These are phyloP conservation scores for Gentiana macrophylla DNA, from an alignment of 257 asterid genomes.

Conservation along the genomic window DNA sequence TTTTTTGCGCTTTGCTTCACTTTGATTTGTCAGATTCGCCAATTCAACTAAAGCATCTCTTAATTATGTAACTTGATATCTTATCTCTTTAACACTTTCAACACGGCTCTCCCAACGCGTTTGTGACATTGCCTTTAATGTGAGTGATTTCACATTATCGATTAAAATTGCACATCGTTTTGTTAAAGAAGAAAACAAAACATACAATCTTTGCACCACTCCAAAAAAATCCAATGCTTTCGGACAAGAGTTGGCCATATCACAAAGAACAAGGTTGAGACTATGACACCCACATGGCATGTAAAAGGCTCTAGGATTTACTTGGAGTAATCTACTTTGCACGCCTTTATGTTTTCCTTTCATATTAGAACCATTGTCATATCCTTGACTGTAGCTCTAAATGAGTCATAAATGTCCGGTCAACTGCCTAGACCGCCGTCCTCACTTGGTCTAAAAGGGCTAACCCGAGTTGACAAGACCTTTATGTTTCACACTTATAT, in stretches of 20 bases:
- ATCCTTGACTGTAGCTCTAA: not conserved
- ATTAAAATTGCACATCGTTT: not conserved
- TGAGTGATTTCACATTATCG: not conserved
- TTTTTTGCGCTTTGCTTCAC: not conserved
- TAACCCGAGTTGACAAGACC: too few relatives aligned
- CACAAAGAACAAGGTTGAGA: not conserved
- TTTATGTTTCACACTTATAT: too few relatives aligned
- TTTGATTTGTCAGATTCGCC: not conserved
- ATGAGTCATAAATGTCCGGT: too few relatives aligned
- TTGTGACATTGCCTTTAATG: not conserved
- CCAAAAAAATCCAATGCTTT: not conserved
- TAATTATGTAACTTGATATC: not conserved
- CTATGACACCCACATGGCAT: too few relatives aligned
- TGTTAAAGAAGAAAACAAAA: not conserved
- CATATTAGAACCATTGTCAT: not conserved
- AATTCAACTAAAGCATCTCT: not conserved
- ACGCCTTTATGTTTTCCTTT: too few relatives aligned
- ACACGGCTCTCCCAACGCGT: not conserved
- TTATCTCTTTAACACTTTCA: constrained; percentile 1
- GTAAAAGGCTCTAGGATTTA: too few relatives aligned
- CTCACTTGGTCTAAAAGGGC: too few relatives aligned
- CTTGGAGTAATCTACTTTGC: too few relatives aligned
- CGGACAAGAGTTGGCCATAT: not conserved
- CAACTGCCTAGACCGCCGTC: too few relatives aligned
- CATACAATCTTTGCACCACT: not conserved